Evolutionary conservation across 257 asterid genomes (phyloP).

Genomic region (Prunella vulgaris): DNA sequence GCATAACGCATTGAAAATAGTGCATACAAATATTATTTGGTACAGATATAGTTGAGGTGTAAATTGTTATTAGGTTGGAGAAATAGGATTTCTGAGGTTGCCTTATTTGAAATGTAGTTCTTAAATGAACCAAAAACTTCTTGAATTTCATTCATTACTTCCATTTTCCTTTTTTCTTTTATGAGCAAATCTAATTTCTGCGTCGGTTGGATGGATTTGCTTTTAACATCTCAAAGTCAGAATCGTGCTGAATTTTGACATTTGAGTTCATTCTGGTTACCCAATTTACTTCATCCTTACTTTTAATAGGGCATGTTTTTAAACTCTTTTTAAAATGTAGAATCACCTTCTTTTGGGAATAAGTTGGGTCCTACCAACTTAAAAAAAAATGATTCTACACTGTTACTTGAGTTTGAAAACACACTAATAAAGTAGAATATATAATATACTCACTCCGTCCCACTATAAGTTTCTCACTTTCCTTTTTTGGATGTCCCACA

Average conservation of each 20-base stretch:
- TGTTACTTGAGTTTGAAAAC: too few species aligned
- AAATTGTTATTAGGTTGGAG: neutral
- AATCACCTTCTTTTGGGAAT: too few species aligned
- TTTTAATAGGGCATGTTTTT: too few species aligned
- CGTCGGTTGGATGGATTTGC: neutral
- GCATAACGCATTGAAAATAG: neutral
- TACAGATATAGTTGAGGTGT: neutral
- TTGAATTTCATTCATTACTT: neutral
- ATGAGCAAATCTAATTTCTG: neutral
- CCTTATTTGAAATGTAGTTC: neutral
- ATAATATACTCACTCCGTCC: too few species aligned
- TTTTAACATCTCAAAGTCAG: neutral
- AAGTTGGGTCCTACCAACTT: too few species aligned
- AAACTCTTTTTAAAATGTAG: too few species aligned
- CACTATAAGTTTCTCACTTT: too few species aligned
- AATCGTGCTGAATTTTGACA: neutral
- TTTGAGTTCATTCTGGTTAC: neutral
- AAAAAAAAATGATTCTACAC: too few species aligned
- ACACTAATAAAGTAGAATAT: too few species aligned
- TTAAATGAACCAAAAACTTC: neutral
- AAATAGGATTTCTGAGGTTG: neutral
- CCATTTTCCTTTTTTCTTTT: neutral
- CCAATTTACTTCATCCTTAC: neutral
- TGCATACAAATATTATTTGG: neutral
- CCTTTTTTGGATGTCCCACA: too few species aligned